Conservation (phyloP, 1,139 yeast genomes). For the Geotrichum aggregatum region DNA sequence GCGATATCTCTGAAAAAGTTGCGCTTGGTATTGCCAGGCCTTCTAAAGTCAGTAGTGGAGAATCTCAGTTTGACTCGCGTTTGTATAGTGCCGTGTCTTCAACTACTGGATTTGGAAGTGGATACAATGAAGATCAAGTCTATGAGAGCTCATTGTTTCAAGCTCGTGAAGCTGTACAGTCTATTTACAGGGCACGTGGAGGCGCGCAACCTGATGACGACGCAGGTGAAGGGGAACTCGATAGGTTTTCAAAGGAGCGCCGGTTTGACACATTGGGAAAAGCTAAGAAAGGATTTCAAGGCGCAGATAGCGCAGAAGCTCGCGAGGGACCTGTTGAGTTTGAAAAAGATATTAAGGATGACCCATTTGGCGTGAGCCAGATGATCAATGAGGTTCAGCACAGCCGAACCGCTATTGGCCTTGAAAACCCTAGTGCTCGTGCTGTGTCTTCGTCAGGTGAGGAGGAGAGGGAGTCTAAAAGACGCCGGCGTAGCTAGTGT, state of each 20-base stretch:
- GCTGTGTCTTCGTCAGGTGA: slow-evolving; percentile 3
- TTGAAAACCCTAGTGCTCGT: slow-evolving; percentile 18
- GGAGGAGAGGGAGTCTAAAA: slow-evolving; percentile 3
- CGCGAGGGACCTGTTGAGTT: slow-evolving; percentile 51
- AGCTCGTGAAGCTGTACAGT: slow-evolving; percentile 49
- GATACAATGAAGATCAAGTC: slow-evolving; percentile 47
- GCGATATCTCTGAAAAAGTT: slow-evolving; percentile 55
- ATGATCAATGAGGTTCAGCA: slow-evolving; percentile 32
- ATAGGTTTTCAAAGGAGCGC: slow-evolving; percentile 35
- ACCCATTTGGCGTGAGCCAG: slow-evolving; percentile 27
- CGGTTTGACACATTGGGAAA: slow-evolving; percentile 39
- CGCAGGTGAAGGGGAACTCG: slow-evolving; percentile 35
- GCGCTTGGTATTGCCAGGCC: slow-evolving; percentile 51
- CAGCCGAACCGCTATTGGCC: slow-evolving; percentile 23
- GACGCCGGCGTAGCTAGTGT: neutral
- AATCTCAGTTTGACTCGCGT: slow-evolving; percentile 53
- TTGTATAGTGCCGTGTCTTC: slow-evolving; percentile 47
- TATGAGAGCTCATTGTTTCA: slow-evolving; percentile 56
- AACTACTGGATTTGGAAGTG: slow-evolving; percentile 34
- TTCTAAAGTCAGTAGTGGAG: slow-evolving; percentile 34
- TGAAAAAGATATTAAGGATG: slow-evolving; percentile 37
- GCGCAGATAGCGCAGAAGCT: slow-evolving; percentile 27
- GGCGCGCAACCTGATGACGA: slow-evolving; percentile 28
- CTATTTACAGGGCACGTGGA: slow-evolving; percentile 43
- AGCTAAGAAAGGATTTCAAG: slow-evolving; percentile 30